Base-by-base conservation (phyloP, 2,329 filamentous ascomycete genomes). In the Orbilia oligospora region DNA sequence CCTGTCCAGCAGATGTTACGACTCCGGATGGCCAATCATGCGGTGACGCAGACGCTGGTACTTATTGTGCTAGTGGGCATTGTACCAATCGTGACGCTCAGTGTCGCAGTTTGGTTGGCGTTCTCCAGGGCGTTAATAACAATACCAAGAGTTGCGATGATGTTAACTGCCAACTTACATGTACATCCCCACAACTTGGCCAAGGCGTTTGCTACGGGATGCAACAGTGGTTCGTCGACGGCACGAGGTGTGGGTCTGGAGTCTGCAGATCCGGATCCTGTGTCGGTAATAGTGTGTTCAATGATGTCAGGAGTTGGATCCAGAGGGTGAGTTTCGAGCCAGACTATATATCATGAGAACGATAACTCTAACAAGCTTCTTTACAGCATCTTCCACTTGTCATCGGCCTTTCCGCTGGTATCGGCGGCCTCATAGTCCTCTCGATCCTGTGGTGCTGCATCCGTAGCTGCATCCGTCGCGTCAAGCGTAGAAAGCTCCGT, bases 151-250 rank as follows among this genome's bases (percentile, higher is more conserved):
- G 94, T 9, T 99, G 96, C 85, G 90, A 91, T 80, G 87, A 86
- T 68, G 87, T 88, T 41, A 91, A 90, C 63, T 99, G 96, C 85
- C 87, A 89, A 80, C 86, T 98, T 64, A 90, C 90, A 61, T 99
- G 96, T 84, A 83, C 83, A 10, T 91, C 91, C 24, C 90, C 93
- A 3, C 86, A 89, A 71, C 91, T 94, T 73, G 89, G 89, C 6
- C 80, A 86, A 5, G 88, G 89, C 73, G 87, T 88, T 6, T 97
- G 93, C 84, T 91, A 92, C 77, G 88, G 88, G 22, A 89, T 97
- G 85, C 91, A 93, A 83, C 94, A 97, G 83, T 96, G 97, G 85
- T 98, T 97, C 85, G 87, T 98, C 33, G 96, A 99, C 83, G 96
- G 96, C 18, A 98, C 96, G 0, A 86, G 89, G 0, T 99, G 96